These are phyloP conservation scores for Canavalia gladiata DNA, from an alignment of 306 rosid genomes.

Conservation along the genomic window DNA sequence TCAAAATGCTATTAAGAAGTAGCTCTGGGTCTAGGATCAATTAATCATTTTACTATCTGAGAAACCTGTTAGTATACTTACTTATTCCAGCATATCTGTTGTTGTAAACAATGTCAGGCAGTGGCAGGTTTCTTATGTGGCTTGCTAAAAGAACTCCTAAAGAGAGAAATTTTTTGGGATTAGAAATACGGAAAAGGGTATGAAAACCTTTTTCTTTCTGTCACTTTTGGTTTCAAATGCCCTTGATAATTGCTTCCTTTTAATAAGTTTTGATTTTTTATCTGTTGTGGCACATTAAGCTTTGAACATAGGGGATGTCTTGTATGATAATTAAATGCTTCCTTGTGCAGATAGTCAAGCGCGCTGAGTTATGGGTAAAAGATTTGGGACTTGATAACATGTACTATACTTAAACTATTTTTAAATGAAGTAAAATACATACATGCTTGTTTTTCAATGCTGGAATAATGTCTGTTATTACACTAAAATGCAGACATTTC, in stretches of 20 bases:
- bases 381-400: slow-evolving; percentile 82
- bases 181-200: slow-evolving; percentile 87
- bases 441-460: background rate
- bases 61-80: background rate
- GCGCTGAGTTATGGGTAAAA: slow-evolving; percentile 82
- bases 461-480: slow-evolving; percentile 35
- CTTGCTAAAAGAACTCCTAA: slow-evolving; percentile 75
- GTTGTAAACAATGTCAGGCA: slow-evolving; percentile 64
- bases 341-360: slow-evolving; percentile 78
- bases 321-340: slow-evolving; percentile 31
- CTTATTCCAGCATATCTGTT: slow-evolving; percentile 38
- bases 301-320: slow-evolving; percentile 14
- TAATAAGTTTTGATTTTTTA: slow-evolving; percentile 39
- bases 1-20: background rate
- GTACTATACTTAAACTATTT: slow-evolving; percentile 59
- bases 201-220: slow-evolving; percentile 26
- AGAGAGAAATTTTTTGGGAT: slow-evolving; percentile 80
- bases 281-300: slow-evolving; percentile 37
- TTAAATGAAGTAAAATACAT: slow-evolving; percentile 33
- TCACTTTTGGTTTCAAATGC: slow-evolving; percentile 40
- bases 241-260: slow-evolving; percentile 40
- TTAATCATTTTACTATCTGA: slow-evolving; percentile 26
- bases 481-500: slow-evolving; percentile 74
- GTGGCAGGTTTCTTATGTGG: slow-evolving; percentile 93
- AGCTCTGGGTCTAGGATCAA: slow-evolving; percentile 3